A percentile compares a stretch with the other conserved stretches of the same genome.
phyloP scores from a whole-genome alignment of 2,329 filamentous ascomycete genomes.

The Aphanocladium album region DNA sequence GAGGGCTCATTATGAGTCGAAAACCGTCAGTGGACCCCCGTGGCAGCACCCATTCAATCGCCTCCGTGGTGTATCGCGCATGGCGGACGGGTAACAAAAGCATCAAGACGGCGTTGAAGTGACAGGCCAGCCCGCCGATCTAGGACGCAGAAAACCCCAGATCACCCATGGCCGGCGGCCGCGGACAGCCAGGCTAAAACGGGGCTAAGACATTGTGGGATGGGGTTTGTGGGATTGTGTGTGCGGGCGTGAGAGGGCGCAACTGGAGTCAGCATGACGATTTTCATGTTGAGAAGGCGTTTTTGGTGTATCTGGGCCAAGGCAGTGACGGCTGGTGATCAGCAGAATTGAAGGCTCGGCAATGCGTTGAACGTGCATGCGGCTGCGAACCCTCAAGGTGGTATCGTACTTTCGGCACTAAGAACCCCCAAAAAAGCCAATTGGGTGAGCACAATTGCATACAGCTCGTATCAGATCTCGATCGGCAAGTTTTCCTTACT shows the following conservation, averaged over 20 bases:
- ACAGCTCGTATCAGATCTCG: neutral
- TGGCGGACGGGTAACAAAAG: too few relatives aligned
- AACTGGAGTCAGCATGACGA: neutral
- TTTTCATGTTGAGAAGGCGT: slow-evolving; percentile 2
- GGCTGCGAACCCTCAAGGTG: neutral
- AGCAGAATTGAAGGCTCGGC: neutral
- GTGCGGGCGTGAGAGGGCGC: slow-evolving; percentile 5
- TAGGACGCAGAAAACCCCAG: neutral
- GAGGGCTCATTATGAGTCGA: slow-evolving; percentile 7
- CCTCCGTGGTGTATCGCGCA: neutral
- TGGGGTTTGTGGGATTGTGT: slow-evolving; percentile 1
- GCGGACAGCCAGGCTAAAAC: neutral
- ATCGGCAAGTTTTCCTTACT: too few relatives aligned
- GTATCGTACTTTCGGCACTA: neutral
- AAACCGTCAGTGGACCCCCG: neutral
- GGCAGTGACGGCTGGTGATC: neutral
- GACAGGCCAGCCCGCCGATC: neutral
- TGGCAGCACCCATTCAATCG: too few relatives aligned
- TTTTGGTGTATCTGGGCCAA: too few relatives aligned
- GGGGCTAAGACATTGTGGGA: neutral
- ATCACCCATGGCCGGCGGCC: neutral
- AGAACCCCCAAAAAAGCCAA: neutral
- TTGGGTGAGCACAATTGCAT: neutral
- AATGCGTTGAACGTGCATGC: neutral
- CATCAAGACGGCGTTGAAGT: too few relatives aligned